Percentiles rank a stretch among this genome's conserved stretches.
Conservation (phyloP, 2,329 filamentous ascomycete species). For the Pseudogymnoascus sp. region DNA sequence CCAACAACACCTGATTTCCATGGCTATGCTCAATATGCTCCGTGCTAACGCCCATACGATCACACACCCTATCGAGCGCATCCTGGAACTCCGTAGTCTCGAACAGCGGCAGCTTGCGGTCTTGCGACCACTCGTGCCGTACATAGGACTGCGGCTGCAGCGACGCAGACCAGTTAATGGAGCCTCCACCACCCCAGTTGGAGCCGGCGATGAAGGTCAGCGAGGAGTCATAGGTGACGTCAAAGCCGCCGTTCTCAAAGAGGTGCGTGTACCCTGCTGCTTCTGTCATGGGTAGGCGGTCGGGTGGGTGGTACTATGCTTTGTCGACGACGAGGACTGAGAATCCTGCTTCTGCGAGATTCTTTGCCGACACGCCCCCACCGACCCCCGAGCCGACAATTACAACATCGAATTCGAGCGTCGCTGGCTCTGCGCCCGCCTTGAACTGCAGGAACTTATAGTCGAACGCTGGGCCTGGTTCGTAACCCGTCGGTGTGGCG, state of each 20-base stretch:
- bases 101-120: conserved; percentile 64
- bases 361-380: conserved; percentile 73
- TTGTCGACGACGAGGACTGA: conserved; percentile 77
- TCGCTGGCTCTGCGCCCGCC: conserved; percentile 37
- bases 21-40: conserved; percentile 65
- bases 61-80: conserved; percentile 71
- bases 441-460: conserved; percentile 27
- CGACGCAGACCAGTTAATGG: conserved; percentile 73
- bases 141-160: conserved; percentile 66
- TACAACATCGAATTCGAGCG: conserved; percentile 71
- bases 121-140: conserved; percentile 70
- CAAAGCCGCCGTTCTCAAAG: conserved; percentile 59
- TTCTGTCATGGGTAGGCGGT: conserved; percentile 67
- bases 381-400: conserved; percentile 85
- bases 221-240: conserved; percentile 48
- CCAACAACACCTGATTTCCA: conserved; percentile 62
- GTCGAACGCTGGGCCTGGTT: conserved; percentile 29
- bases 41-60: conserved; percentile 66
- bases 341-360: conserved; percentile 67
- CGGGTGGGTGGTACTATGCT: conserved; percentile 65
- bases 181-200: conserved; percentile 79
- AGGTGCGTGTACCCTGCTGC: conserved; percentile 53
- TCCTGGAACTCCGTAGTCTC: conserved; percentile 65
- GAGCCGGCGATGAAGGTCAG: conserved; percentile 59
- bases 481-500: conserved; percentile 40